Evolutionary conservation across 2,329 filamentous ascomycete species (phyloP).

Genomic region (Xylaria polymorpha): DNA sequence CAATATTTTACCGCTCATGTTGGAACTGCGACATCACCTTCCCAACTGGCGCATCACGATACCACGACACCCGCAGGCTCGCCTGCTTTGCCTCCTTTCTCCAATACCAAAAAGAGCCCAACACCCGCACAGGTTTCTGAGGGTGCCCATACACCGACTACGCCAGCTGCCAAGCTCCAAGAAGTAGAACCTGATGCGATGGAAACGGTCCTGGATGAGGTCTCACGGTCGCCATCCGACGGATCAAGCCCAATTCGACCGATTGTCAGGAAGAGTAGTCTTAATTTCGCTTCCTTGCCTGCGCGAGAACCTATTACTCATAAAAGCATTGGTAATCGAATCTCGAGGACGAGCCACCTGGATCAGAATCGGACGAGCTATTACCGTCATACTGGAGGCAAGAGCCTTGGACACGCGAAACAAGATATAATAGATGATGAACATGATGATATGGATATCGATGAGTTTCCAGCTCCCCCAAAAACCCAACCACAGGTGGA

Average conservation of each 20-base stretch:
- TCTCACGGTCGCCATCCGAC: constrained; percentile 69
- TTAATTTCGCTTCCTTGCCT: constrained; percentile 93
- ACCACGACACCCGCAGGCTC: constrained; percentile 52
- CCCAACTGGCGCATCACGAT: constrained; percentile 41
- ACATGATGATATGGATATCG: constrained; percentile 59
- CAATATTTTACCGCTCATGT: constrained; percentile 48
- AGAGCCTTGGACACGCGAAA: constrained; percentile 69
- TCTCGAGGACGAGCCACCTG: constrained; percentile 81
- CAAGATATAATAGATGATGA: constrained; percentile 56
- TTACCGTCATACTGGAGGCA: constrained; percentile 78
- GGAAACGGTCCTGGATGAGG: constrained; percentile 47
- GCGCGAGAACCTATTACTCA: constrained; percentile 90
- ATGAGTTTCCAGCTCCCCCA: constrained; percentile 57
- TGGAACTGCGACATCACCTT: constrained; percentile 36
- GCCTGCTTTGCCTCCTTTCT: constrained; percentile 36
- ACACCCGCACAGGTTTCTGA: constrained; percentile 29
- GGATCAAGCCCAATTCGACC: constrained; percentile 80
- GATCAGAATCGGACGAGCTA: constrained; percentile 80
- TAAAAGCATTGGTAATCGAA: constrained; percentile 80
- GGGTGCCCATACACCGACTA: constrained; percentile 32
- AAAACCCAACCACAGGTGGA: constrained; percentile 61
- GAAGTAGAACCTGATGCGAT: constrained; percentile 41
- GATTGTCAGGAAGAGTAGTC: constrained; percentile 88
- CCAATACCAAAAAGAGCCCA: constrained; percentile 36
- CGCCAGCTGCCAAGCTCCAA: constrained; percentile 37